phyloP scores from a whole-genome alignment of 352 stramenopile species.

The Pythium brassicae region DNA sequence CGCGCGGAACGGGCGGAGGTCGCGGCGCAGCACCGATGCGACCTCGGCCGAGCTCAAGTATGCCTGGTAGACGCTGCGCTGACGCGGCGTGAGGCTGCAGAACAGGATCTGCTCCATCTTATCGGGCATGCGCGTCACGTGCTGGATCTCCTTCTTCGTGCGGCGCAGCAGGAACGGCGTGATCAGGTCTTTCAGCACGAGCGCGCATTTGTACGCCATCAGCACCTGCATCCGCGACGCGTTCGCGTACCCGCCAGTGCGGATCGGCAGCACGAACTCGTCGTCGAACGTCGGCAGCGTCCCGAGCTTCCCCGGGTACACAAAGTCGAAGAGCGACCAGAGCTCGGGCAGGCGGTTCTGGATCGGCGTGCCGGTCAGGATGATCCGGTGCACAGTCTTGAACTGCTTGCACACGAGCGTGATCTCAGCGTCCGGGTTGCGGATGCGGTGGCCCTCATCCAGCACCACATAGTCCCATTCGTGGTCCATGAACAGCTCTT shows the following conservation, averaged over 20 bases:
- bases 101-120: slow-evolving; percentile 99
- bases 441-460: slow-evolving; percentile 98
- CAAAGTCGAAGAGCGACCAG: slow-evolving; percentile 99
- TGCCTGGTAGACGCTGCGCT: slow-evolving; percentile 89
- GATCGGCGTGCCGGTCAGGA: slow-evolving; percentile 90
- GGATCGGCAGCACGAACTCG: slow-evolving; percentile 97
- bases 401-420: slow-evolving; percentile 93
- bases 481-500: slow-evolving; percentile 86
- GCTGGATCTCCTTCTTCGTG: slow-evolving; percentile 93
- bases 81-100: slow-evolving; percentile 88
- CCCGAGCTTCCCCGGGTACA: slow-evolving; percentile 96
- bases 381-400: slow-evolving; percentile 87
- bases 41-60: slow-evolving; percentile 93
- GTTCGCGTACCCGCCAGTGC: slow-evolving; percentile 90
- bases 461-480: slow-evolving; percentile 98
- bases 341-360: slow-evolving; percentile 96
- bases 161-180: slow-evolving; percentile 94
- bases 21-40: slow-evolving; percentile 77
- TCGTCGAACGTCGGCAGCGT: slow-evolving; percentile 97
- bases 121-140: slow-evolving; percentile 89
- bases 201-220: slow-evolving; percentile 95
- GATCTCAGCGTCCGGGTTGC: slow-evolving; percentile 97
- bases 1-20: slow-evolving; percentile 85
- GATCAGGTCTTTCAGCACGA: slow-evolving; percentile 96
- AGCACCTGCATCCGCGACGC: slow-evolving; percentile 93